Base-by-base conservation (phyloP, 352 stramenopile species). In the Pythium brachiatum region DNA sequence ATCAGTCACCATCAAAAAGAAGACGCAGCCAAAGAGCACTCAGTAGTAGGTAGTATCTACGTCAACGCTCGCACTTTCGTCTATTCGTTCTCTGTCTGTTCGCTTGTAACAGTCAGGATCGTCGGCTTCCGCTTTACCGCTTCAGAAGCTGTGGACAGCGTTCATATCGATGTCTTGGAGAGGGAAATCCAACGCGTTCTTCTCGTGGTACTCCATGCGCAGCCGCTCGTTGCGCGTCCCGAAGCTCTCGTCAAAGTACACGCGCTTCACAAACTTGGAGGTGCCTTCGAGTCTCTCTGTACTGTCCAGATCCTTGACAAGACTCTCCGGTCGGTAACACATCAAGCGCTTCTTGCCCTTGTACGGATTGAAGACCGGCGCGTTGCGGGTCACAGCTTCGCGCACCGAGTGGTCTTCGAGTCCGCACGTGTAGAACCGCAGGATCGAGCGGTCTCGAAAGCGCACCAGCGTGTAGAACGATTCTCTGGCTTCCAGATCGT, bases 1-100 rank as follows among this genome's bases (percentile, higher is more conserved):
- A n/a, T 69, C 64, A 7, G 47, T 70, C 26, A 61, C 61, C 2
- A 27, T 72, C 16, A 88, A 88, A 57, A 89, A 76, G 56, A 89
- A 83, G 36, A 27, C 46, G 2, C 63, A 59, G 39, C 21, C 38
- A 46, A 51, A 21, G 34, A 56, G 3, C 21, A 7, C 25, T 7
- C 58, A 58, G 47, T 55, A 32, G 21, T 27, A 27, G 18, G 36
- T 20, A 48, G 18, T 39, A 50, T 2, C 26, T 13, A 57, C 25
- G 46, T 3, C 25, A 32, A 16, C 26, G 3, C 29, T 34, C 29
- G 5, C 29, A 11, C 29, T 34, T 9, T 34, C 29, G 5, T 9
- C 9, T 9, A 26, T 2, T 47, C 18, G 25, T 18, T 47, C 11
- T 47, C 16, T 47, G 18, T 27, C 16, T 46, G 38, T 15, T 25